Conservation (phyloP, 768 basidiomycete species). For the Rossbeevera mucosa region DNA sequence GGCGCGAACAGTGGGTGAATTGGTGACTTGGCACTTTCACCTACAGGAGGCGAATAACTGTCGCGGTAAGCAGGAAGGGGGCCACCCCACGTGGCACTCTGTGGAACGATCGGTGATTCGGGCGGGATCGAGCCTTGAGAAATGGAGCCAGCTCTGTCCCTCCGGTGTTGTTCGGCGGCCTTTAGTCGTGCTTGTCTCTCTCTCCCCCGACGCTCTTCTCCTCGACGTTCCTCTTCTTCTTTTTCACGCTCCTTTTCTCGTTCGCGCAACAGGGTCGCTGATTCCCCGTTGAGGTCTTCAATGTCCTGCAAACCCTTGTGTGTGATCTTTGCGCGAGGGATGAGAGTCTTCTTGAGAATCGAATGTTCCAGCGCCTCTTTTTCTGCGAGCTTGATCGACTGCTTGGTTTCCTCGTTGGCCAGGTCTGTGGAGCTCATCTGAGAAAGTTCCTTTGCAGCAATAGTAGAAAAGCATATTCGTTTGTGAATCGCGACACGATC, state of each 20-base stretch:
- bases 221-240: slow-evolving; percentile 62
- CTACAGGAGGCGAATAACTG: slow-evolving; percentile 23
- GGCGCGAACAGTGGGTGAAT: slow-evolving; percentile 34
- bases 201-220: slow-evolving; percentile 56
- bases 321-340: slow-evolving; percentile 77
- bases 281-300: slow-evolving; percentile 67
- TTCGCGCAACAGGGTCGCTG: slow-evolving; percentile 30
- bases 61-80: slow-evolving; percentile 45
- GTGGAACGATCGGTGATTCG: slow-evolving; percentile 58
- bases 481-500: slow-evolving; percentile 78
- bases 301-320: slow-evolving; percentile 93
- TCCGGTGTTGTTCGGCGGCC: slow-evolving; percentile 38
- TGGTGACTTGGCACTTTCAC: slow-evolving; percentile 25
- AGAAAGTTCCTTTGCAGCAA: slow-evolving; percentile 70
- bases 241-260: slow-evolving; percentile 57
- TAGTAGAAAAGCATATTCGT: slow-evolving; percentile 63
- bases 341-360: slow-evolving; percentile 66
- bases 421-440: slow-evolving; percentile 86
- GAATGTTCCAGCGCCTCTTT: slow-evolving; percentile 81
- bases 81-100: slow-evolving; percentile 54
- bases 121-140: slow-evolving; percentile 57
- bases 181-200: slow-evolving; percentile 63
- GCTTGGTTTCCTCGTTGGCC: slow-evolving; percentile 81
- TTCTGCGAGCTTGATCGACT: slow-evolving; percentile 77
- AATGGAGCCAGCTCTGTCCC: slow-evolving; percentile 48